Evolutionary conservation across 768 basidiomycete genomes (phyloP).

Genomic region (Lactarius vividus): DNA sequence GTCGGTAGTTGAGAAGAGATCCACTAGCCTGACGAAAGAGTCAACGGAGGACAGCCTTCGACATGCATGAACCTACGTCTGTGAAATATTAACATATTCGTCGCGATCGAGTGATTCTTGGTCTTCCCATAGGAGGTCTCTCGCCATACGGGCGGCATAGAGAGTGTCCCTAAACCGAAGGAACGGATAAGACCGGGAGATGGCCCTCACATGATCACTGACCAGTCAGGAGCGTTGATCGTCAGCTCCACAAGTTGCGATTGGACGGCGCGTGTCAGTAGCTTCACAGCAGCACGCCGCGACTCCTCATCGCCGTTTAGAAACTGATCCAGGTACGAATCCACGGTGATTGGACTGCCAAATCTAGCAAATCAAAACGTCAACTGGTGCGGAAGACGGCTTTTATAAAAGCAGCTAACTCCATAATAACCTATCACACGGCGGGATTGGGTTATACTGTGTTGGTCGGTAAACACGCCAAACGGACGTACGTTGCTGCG

Average conservation of each 20-base stretch:
- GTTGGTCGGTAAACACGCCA: not conserved
- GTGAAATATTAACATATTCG: conserved; percentile 81
- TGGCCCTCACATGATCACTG: conserved; percentile 32
- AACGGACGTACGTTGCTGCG: conserved; percentile 68
- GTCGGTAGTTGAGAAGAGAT: conserved; percentile 75
- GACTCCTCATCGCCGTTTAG: conserved; percentile 63
- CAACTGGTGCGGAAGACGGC: conserved; percentile 1
- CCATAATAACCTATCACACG: conserved; percentile 58
- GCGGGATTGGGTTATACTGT: not conserved
- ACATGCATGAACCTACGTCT: conserved; percentile 64
- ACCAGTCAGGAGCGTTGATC: conserved; percentile 95
- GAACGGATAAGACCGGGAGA: not conserved
- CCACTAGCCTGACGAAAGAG: conserved; percentile 61
- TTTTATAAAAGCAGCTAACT: conserved; percentile 45
- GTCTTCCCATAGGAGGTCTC: conserved; percentile 89
- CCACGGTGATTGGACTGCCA: conserved; percentile 75
- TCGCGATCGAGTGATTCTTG: conserved; percentile 73
- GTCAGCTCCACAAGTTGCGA: conserved; percentile 68
- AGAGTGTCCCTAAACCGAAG: conserved; percentile 73
- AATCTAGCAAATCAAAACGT: conserved; percentile 51
- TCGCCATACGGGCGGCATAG: conserved; percentile 87
- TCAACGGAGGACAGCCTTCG: conserved; percentile 4
- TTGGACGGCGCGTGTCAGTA: conserved; percentile 75
- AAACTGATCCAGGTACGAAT: conserved; percentile 74
- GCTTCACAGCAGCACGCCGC: conserved; percentile 79